Conservation (phyloP, 1,139 yeast species). For the Yamadazyma diddensiae region DNA sequence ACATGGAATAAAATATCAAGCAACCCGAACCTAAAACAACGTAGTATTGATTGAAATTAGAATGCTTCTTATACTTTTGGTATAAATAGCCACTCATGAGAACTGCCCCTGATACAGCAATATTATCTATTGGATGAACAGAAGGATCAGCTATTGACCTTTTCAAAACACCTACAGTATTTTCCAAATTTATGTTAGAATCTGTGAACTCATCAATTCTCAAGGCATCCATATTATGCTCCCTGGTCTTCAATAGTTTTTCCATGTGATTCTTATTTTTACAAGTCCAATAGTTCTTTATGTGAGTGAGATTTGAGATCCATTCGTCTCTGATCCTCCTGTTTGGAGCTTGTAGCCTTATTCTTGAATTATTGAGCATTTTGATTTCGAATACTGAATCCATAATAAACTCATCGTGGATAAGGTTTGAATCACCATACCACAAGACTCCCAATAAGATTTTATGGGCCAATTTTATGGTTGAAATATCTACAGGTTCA, state of each 20-base stretch:
- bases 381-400: constrained; percentile 54
- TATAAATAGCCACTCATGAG: constrained; percentile 62
- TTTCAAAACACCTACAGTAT: constrained; percentile 53
- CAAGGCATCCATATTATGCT: constrained; percentile 45
- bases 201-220: constrained; percentile 58
- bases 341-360: constrained; percentile 61
- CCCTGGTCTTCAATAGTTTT: constrained; percentile 35
- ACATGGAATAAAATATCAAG: constrained; percentile 49
- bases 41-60: constrained; percentile 58
- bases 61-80: constrained; percentile 66
- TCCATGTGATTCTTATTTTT: constrained; percentile 43
- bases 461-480: constrained; percentile 30
- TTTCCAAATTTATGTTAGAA: constrained; percentile 49
- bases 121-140: constrained; percentile 53
- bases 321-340: constrained; percentile 56
- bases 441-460: constrained; percentile 43
- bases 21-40: constrained; percentile 72
- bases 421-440: constrained; percentile 26
- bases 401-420: constrained; percentile 28
- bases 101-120: constrained; percentile 60
- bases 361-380: constrained; percentile 42
- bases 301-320: constrained; percentile 48
- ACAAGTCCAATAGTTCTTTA: constrained; percentile 59
- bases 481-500: constrained; percentile 22
- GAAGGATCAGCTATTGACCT: constrained; percentile 53